Conservation (phyloP, 1,139 yeast genomes). For the Suhomyces panamericanus region DNA sequence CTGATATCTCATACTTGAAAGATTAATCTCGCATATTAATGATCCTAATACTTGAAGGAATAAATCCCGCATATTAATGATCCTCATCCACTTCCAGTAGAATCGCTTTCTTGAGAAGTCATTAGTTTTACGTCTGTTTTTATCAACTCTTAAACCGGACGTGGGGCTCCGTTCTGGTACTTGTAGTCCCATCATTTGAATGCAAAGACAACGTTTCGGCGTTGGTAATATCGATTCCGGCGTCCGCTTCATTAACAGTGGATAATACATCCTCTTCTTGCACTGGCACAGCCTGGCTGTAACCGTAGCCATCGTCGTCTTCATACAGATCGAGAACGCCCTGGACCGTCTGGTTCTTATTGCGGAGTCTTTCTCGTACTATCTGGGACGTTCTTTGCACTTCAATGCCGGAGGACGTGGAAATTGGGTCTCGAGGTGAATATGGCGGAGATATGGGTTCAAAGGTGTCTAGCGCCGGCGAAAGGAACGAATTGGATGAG, state of each 20-base stretch:
- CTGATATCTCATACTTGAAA: too few relatives aligned
- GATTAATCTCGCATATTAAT: too few relatives aligned
- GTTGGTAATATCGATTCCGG: not conserved
- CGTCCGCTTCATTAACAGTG: conserved; percentile 7
- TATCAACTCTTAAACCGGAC: not conserved
- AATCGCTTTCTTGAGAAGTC: too few relatives aligned
- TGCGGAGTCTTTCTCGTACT: conserved; percentile 7
- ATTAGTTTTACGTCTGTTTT: too few relatives aligned
- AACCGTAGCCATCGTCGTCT: conserved; percentile 14
- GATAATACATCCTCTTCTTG: not conserved
- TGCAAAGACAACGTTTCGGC: conserved; percentile 3
- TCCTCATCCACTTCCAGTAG: too few relatives aligned
- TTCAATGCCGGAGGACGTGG: conserved; percentile 1
- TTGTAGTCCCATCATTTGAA: not conserved
- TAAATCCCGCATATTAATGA: too few relatives aligned
- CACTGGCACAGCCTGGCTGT: not conserved
- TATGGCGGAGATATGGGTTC: conserved; percentile 12
- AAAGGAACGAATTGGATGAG: not conserved
- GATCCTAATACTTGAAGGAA: too few relatives aligned
- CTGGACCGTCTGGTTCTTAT: conserved; percentile 2
- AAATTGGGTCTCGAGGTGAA: conserved; percentile 6
- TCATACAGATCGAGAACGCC: conserved; percentile 7
- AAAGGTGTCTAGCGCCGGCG: not conserved
- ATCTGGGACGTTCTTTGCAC: not conserved
- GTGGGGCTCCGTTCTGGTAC: not conserved